Evolutionary conservation across 768 basidiomycete species (phyloP), one percentile per base, ranked within the genome.

Genomic region (Tephrocybe sp.): DNA sequence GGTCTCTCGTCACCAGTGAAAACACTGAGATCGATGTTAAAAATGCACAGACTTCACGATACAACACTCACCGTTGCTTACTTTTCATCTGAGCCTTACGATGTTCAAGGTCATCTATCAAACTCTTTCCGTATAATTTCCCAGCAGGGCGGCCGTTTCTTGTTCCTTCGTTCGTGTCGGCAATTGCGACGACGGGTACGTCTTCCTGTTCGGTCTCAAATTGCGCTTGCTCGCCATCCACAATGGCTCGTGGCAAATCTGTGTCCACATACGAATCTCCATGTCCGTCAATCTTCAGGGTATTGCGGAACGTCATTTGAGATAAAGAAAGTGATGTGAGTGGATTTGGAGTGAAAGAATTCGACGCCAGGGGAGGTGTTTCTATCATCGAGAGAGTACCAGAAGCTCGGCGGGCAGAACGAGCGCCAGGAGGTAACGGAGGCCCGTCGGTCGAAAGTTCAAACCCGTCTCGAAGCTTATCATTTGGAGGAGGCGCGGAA

Each of bases 1-100:
- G 94, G 92, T 51, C 93, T 76, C 56, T 87, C 78, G 61, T 97
- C 94, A 12, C 94, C 94, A 48, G 74, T 83, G 66, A 97, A 97
- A 12, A 90, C 86, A 48, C 94, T 96, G 42, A 19, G 56, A 17
- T 7, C 55, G 4, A 58, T 40, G 20, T 38, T 17, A 26, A 6
- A 40, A 35, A 43, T 12, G 4, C 36, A 38, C 23, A 14, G 19
- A n/a, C 12, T 16, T 33, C 26, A 26, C 26, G 2, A 35, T 39
- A 47, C 10, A 44, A 34, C 31, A 57, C 74, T 58, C 71, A 94
- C 94, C 94, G 79, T 67, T 91, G 83, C 67, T 86, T 93, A 53
- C 76, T 81, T 57, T 85, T 84, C 82, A 94, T 88, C 56, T 83
- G 79, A 12, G 83, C 78, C 63, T 97, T 96, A 41, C 93, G 79